Conservation (phyloP, 768 basidiomycete genomes). For the Russula sp. region DNA sequence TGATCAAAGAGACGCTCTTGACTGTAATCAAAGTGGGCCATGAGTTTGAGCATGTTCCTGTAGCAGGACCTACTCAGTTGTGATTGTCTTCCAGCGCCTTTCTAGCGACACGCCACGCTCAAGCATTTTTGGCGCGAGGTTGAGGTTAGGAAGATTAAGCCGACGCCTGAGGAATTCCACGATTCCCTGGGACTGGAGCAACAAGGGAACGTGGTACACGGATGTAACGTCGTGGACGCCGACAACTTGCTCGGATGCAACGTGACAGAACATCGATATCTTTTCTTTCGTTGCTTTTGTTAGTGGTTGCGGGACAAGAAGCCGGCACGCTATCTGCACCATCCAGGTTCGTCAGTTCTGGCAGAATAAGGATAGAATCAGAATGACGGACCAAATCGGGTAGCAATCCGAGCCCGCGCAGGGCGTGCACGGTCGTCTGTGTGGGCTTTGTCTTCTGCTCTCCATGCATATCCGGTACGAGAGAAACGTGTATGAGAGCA, state of each 20-base stretch:
- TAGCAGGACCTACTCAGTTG: constrained; percentile 48
- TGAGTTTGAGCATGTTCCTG: background rate
- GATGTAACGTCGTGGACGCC: constrained; percentile 95
- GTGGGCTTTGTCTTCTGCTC: constrained; percentile 99
- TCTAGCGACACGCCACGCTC: constrained; percentile 60
- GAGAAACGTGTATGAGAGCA: constrained; percentile 91
- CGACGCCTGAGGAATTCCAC: constrained; percentile 74
- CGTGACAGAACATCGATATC: constrained; percentile 99
- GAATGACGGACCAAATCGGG: constrained; percentile 70
- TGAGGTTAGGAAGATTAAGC: constrained; percentile 59
- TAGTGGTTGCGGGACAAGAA: constrained; percentile 74
- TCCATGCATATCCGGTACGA: constrained; percentile 98
- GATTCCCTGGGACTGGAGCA: constrained; percentile 90
- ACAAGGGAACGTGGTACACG: constrained; percentile 93
- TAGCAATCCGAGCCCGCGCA: constrained; percentile 85
- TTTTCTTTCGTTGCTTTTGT: constrained; percentile 84
- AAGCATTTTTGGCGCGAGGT: constrained; percentile 47
- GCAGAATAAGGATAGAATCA: background rate
- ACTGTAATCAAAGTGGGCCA: constrained; percentile 34
- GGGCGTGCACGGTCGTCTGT: constrained; percentile 90
- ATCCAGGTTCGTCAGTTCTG: background rate
- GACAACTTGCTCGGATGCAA: constrained; percentile 79
- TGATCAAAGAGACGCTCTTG: constrained; percentile 89
- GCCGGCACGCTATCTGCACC: constrained; percentile 83
- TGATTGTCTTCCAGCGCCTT: constrained; percentile 75